Conservation (phyloP, 305 asterid species). For the Salvia sclarea region DNA sequence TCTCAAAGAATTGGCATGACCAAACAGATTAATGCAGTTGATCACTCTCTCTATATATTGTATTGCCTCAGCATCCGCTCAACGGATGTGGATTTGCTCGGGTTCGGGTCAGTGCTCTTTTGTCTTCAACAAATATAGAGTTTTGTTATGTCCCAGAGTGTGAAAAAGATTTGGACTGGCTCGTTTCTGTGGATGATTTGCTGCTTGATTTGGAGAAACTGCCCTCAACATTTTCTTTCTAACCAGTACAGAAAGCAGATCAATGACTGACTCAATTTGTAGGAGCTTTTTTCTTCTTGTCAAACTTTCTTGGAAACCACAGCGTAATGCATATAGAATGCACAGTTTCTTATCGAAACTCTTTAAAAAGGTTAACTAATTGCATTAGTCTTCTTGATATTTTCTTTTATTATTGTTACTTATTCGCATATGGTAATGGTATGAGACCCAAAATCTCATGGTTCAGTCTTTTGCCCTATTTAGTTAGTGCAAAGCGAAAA, state of each 20-base stretch:
- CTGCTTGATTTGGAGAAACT: constrained; percentile 23
- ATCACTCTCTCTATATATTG: not conserved
- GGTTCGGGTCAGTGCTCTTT: constrained; percentile 9
- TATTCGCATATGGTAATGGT: too few species aligned
- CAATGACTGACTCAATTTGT: constrained; percentile 22
- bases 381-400: not conserved
- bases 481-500: too few species aligned
- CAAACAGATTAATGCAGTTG: constrained; percentile 21
- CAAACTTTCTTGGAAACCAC: constrained; percentile 19
- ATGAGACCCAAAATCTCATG: not conserved
- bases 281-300: not conserved
- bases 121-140: constrained; percentile 6
- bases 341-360: constrained; percentile 1
- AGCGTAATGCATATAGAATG: constrained; percentile 17
- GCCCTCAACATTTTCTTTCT: constrained; percentile 25
- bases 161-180: not conserved
- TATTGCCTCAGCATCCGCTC: not conserved
- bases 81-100: not conserved
- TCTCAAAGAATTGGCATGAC: constrained; percentile 30
- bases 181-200: constrained; percentile 25
- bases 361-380: constrained; percentile 1
- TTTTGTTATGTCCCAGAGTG: constrained; percentile 14
- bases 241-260: constrained; percentile 26
- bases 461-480: not conserved
- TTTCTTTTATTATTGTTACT: not conserved